Conservation (phyloP, 78 protist genomes). For the Emiliania huxleyi region DNA sequence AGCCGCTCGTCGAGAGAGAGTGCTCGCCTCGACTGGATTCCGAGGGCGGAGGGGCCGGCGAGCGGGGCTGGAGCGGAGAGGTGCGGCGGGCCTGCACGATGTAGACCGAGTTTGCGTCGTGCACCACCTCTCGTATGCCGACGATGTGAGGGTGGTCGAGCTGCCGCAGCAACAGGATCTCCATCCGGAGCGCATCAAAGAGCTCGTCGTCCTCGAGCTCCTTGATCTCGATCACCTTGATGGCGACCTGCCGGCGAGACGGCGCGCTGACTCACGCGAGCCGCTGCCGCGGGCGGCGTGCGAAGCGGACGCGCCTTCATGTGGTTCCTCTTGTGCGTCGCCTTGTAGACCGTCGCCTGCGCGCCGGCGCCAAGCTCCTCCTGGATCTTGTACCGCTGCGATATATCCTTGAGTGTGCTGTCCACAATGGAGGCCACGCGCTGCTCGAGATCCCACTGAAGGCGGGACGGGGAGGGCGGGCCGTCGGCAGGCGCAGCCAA, state of each 20-base stretch:
- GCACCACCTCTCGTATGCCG: not conserved
- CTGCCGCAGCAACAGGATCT: not conserved
- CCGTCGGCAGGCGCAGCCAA: too few relatives aligned
- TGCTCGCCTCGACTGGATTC: too few relatives aligned
- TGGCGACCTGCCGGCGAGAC: not conserved
- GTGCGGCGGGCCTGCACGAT: not conserved
- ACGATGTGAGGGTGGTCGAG: not conserved
- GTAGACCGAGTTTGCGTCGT: not conserved
- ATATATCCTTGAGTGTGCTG: not conserved
- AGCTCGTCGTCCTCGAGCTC: slow-evolving; percentile 31
- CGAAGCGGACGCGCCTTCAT: not conserved
- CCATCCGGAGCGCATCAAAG: not conserved
- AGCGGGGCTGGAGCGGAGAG: too few relatives aligned
- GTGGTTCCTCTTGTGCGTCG: not conserved
- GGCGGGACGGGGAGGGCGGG: too few relatives aligned
- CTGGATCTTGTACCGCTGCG: not conserved
- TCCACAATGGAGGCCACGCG: not conserved
- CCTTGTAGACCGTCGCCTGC: slow-evolving; percentile 11
- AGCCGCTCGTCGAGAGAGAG: too few relatives aligned
- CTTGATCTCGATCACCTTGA: slow-evolving; percentile 5
- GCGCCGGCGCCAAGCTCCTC: slow-evolving; percentile 4
- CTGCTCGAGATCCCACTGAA: not conserved
- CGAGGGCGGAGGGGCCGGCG: too few relatives aligned
- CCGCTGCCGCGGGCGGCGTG: too few relatives aligned
- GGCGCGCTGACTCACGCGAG: not conserved